These are phyloP conservation scores for Fraxinus albicans DNA, from an alignment of 305 asterid genomes.

Conservation along the genomic window DNA sequence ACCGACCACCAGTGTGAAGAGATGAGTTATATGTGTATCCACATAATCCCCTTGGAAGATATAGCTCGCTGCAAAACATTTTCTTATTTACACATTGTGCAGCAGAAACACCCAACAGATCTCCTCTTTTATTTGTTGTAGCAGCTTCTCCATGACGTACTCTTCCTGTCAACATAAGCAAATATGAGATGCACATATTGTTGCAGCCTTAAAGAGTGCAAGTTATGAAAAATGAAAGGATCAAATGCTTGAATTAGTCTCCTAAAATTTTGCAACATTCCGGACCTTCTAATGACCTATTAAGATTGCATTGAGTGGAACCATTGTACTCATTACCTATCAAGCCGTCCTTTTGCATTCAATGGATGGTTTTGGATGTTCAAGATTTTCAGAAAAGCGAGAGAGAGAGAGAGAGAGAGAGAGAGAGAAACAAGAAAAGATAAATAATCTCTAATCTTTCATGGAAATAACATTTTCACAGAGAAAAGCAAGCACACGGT, in stretches of 20 bases:
- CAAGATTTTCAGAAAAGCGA: neutral
- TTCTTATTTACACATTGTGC: slow-evolving; percentile 30
- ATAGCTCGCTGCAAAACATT: slow-evolving; percentile 30
- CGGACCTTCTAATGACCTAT: neutral
- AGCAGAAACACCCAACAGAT: slow-evolving; percentile 29
- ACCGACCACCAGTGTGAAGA: slow-evolving; percentile 31
- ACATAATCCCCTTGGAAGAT: slow-evolving; percentile 28
- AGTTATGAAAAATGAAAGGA: neutral
- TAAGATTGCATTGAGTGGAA: neutral
- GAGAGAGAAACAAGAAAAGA: neutral
- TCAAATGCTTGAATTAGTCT: neutral
- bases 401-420: neutral
- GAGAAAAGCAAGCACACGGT: neutral
- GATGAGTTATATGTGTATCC: slow-evolving; percentile 24
- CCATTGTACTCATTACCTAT: neutral
- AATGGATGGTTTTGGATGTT: neutral
- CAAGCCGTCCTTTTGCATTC: neutral
- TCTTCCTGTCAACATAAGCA: slow-evolving; percentile 41
- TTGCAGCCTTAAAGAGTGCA: slow-evolving; percentile 10
- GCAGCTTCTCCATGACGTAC: slow-evolving; percentile 44
- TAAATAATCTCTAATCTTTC: neutral
- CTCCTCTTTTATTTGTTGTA: slow-evolving; percentile 38
- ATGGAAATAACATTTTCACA: neutral
- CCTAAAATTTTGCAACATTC: neutral
- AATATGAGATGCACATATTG: slow-evolving; percentile 17